Conservation (phyloP, 495 filamentous ascomycete genomes). For the Lasiosphaeria ovina region DNA sequence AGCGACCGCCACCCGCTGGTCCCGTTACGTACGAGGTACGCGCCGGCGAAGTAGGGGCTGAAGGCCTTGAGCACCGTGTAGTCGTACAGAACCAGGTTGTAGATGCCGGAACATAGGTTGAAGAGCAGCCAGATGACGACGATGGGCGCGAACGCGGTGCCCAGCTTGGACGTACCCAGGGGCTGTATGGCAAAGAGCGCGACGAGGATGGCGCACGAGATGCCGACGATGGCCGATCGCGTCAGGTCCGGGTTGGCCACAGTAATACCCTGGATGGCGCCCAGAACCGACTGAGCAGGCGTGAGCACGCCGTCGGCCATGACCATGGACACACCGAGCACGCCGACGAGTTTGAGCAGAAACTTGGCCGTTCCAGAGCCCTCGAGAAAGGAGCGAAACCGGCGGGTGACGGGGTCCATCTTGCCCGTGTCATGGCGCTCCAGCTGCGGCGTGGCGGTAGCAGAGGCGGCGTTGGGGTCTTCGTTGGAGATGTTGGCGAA, state of each 20-base stretch:
- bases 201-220: slow-evolving; percentile 66
- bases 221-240: slow-evolving; percentile 59
- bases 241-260: slow-evolving; percentile 45
- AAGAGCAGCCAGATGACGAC: slow-evolving; percentile 73
- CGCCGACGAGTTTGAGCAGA: slow-evolving; percentile 61
- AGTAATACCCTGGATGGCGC: slow-evolving; percentile 66
- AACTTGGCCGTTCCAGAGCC: slow-evolving; percentile 48
- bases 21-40: slow-evolving; percentile 61
- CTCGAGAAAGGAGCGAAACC: slow-evolving; percentile 57
- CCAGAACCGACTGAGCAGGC: slow-evolving; percentile 67
- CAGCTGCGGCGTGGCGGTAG: slow-evolving; percentile 48
- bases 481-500: slow-evolving; percentile 54
- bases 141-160: slow-evolving; percentile 64
- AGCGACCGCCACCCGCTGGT: slow-evolving; percentile 63
- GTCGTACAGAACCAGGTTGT: slow-evolving; percentile 63
- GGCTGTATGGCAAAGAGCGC: slow-evolving; percentile 69
- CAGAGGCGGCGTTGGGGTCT: slow-evolving; percentile 51
- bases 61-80: slow-evolving; percentile 69
- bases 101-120: slow-evolving; percentile 65
- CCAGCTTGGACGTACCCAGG: slow-evolving; percentile 64
- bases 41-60: slow-evolving; percentile 61
- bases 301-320: slow-evolving; percentile 67
- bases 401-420: slow-evolving; percentile 48
- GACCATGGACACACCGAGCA: slow-evolving; percentile 68
- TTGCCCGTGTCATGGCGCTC: slow-evolving; percentile 58